A percentile compares a stretch with the other conserved stretches of the same genome.
Conservation (phyloP, 2,329 filamentous ascomycete genomes). For the Leptographium flavum region DNA sequence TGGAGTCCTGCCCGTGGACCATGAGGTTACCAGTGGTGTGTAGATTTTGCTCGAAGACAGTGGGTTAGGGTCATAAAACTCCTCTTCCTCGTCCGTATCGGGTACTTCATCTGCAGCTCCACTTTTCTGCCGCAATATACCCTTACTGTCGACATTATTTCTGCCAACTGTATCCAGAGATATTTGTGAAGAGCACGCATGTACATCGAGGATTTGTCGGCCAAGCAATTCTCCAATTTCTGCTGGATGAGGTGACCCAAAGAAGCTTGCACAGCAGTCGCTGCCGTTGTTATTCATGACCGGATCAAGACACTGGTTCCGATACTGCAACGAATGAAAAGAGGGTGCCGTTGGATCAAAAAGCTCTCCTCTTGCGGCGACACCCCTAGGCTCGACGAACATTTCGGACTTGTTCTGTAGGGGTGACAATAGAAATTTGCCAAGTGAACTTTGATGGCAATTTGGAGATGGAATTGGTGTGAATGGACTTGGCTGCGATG, state of each 20-base stretch:
- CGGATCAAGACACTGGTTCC: too few species aligned
- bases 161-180: too few species aligned
- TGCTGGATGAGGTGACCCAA: neutral
- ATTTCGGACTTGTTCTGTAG: neutral
- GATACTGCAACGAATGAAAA: too few species aligned
- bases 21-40: neutral
- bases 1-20: neutral
- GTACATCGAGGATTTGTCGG: neutral
- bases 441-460: constrained; percentile 19
- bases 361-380: neutral
- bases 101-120: constrained; percentile 25
- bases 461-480: constrained; percentile 24
- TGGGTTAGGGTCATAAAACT: constrained; percentile 7
- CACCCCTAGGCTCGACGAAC: neutral
- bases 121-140: neutral
- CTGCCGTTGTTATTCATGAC: neutral
- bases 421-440: constrained; percentile 1
- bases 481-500: constrained; percentile 28
- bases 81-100: constrained; percentile 30
- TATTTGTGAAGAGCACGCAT: neutral
- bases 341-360: neutral
- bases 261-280: neutral
- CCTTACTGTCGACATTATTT: neutral
- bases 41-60: neutral
- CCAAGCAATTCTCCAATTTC: neutral